Conservation (phyloP, 192 early-diverging fungal genomes). For the Coemansia sp. region DNA sequence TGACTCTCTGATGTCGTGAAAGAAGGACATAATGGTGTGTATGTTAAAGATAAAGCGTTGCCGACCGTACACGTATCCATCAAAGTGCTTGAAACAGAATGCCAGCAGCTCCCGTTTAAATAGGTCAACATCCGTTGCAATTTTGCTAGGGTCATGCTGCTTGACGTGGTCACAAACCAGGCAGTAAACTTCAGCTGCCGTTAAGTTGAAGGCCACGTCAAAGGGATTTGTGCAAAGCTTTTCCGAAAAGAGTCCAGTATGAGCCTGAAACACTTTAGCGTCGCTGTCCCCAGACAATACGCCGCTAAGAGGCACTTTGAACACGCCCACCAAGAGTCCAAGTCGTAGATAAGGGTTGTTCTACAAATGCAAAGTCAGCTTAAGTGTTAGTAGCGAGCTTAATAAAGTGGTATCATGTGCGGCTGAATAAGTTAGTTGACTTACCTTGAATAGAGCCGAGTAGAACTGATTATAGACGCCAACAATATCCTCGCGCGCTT, state of each 20-base stretch:
- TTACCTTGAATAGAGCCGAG: not conserved
- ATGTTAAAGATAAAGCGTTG: not conserved
- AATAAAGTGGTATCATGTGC: not conserved
- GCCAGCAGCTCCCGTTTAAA: not conserved
- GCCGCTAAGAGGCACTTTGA: not conserved
- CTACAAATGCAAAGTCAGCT: not conserved
- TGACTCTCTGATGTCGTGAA: not conserved
- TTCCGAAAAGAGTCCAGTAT: too few relatives aligned
- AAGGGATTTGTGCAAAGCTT: too few relatives aligned
- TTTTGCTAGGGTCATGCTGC: not conserved
- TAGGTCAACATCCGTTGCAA: not conserved
- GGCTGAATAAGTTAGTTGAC: not conserved
- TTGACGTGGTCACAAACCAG: not conserved
- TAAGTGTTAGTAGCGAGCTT: not conserved
- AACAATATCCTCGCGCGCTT: too few relatives aligned
- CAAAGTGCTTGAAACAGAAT: not conserved
- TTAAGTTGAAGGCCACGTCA: not conserved
- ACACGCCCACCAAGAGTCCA: not conserved
- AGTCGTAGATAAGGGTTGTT: not conserved
- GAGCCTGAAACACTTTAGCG: too few relatives aligned
- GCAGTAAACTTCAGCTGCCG: not conserved
- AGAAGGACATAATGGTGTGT: not conserved
- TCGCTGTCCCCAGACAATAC: too few relatives aligned
- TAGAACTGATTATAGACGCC: not conserved
- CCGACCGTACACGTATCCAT: not conserved